Base-by-base conservation (phyloP, 192 early-diverging fungal genomes). In the Phlyctochytrium bullatum region DNA sequence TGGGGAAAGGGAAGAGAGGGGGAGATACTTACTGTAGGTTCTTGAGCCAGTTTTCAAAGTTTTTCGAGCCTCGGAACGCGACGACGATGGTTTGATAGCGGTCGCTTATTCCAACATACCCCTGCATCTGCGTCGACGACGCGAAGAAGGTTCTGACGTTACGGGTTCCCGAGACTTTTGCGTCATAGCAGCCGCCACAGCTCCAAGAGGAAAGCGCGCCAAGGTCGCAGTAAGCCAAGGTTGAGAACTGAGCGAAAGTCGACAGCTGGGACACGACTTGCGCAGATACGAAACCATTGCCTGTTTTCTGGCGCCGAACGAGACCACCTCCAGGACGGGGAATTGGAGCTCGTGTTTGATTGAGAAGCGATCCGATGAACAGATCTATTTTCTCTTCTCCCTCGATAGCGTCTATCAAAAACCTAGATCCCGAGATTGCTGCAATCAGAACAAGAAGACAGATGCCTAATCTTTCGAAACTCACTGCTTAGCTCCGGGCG, bases 21-120 rank as follows among this genome's bases (percentile, higher is more conserved):
- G 40, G 40, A 6, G 40, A 47, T 14, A 47, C 40, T 47, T 47
- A 52, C 62, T 68, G 35, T 4, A 71, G 56, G 66, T 78, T 63
- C 35, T 34, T 54, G 25, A 78, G 36, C 24, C 34, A 58, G 29
- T 59, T 54, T 1, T 54, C 27, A 29, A 75, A 34, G 47, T 28
- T 72, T 12, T 24, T 20, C 30, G 73, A 60, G 34, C 77, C 77
- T 14, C 73, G 72, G 69, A 74, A 68, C 3, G 66, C 36, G 50
- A 78, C 61, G 33, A 78, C 51, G 36, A 78, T 75, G 2, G 51
- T 40, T 54, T 75, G 65, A 51, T 36, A 47, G 34, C 28, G 20
- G 10, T 58, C 33, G 57, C 65, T 72, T 61, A 65, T 50, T 0
- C 64, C 77, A 0, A 78, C 67, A 53, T 67, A 47, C 40, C 40